phyloP scores from a whole-genome alignment of 192 early-diverging fungal species.

The Entomortierella parvispora region DNA sequence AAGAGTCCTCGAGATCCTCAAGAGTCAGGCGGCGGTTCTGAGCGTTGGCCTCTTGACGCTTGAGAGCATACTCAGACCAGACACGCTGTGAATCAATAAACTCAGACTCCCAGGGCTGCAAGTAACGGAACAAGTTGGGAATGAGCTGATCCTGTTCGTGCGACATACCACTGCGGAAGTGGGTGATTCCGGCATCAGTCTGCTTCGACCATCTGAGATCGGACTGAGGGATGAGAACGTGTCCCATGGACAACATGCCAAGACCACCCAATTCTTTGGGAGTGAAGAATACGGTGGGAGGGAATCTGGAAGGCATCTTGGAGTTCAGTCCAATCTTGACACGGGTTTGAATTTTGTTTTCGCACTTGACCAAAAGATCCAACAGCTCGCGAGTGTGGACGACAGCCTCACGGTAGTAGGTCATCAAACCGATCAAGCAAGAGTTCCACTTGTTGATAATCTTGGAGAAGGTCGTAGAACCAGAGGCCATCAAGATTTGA shows the following conservation, averaged over 20 bases:
- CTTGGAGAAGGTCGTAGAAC: conserved; percentile 97
- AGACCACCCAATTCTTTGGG: conserved; percentile 97
- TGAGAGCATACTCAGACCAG: conserved; percentile 98
- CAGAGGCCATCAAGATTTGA: conserved; percentile 98
- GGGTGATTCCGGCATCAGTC: conserved; percentile 96
- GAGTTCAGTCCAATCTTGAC: conserved; percentile 99
- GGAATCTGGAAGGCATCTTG: conserved; percentile 98
- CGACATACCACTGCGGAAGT: conserved; percentile 98
- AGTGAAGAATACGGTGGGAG: conserved; percentile 81
- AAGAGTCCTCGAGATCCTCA: conserved; percentile 97
- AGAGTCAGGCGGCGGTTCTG: conserved; percentile 98
- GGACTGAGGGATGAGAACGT: conserved; percentile 97
- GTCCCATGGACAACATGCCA: conserved; percentile 99
- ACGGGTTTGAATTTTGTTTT: conserved; percentile 99
- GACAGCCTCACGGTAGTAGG: conserved; percentile 97
- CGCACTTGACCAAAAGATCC: conserved; percentile 96
- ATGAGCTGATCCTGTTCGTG: conserved; percentile 97
- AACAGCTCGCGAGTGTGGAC: conserved; percentile 97
- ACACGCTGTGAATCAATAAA: conserved; percentile 99
- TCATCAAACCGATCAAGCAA: conserved; percentile 95
- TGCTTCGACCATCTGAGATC: conserved; percentile 97
- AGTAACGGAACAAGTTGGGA: conserved; percentile 97
- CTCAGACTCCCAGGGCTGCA: conserved; percentile 99
- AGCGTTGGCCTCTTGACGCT: conserved; percentile 95
- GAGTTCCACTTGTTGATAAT: conserved; percentile 97